Evolutionary conservation across 768 basidiomycete genomes (phyloP).

Genomic region (Trichaptum fuscoviolaceum): DNA sequence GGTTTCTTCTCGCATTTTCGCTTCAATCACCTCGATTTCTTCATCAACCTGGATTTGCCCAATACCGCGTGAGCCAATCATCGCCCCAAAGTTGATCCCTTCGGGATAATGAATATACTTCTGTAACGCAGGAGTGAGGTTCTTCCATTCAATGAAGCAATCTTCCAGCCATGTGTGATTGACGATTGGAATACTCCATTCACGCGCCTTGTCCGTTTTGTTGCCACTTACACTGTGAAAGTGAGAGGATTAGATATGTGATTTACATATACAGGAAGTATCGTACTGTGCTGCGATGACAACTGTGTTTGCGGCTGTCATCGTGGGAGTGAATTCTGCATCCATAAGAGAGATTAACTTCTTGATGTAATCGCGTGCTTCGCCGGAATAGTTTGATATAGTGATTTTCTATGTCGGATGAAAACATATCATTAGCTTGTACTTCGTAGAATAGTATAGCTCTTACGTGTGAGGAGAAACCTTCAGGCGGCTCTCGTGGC

Average conservation of each 20-base stretch:
- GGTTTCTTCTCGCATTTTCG: background rate
- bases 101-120: slow-evolving; percentile 68
- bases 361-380: slow-evolving; percentile 83
- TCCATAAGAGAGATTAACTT: slow-evolving; percentile 74
- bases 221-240: slow-evolving; percentile 34
- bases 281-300: slow-evolving; percentile 83
- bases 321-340: slow-evolving; percentile 74
- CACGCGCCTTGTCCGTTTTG: slow-evolving; percentile 68
- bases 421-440: slow-evolving; percentile 1
- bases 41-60: slow-evolving; percentile 20
- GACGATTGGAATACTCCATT: slow-evolving; percentile 82
- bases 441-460: background rate
- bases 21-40: slow-evolving; percentile 9
- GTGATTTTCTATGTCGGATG: slow-evolving; percentile 56
- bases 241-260: slow-evolving; percentile 25
- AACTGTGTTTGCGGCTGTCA: slow-evolving; percentile 72
- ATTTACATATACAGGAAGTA: slow-evolving; percentile 12
- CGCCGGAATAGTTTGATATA: slow-evolving; percentile 85
- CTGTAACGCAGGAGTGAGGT: slow-evolving; percentile 54
- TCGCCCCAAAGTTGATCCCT: slow-evolving; percentile 56
- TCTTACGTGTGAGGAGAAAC: slow-evolving; percentile 58
- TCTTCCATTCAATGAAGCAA: slow-evolving; percentile 77
- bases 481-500: slow-evolving; percentile 54
- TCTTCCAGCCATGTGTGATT: slow-evolving; percentile 93
- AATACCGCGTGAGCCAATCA: slow-evolving; percentile 30